A percentile compares a stretch with the other conserved stretches of the same genome.
Conservation (phyloP, 257 asterid species). For the Gardenia jasminoides region DNA sequence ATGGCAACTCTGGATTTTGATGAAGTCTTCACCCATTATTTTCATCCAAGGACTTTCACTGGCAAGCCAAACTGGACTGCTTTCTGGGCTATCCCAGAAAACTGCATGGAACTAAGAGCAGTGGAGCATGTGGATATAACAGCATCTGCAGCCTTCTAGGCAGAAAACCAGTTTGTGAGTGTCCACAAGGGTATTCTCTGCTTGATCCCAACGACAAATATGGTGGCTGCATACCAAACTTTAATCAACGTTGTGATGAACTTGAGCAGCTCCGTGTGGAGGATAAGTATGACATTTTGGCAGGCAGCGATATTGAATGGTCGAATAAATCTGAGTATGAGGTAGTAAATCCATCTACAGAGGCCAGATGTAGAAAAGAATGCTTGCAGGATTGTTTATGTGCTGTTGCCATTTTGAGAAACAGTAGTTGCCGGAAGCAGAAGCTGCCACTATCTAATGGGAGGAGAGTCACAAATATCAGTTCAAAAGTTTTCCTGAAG, state of each 20-base stretch:
- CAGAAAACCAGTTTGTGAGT: constrained; percentile 42
- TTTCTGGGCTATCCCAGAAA: constrained; percentile 25
- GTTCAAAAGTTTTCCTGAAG: constrained; percentile 28
- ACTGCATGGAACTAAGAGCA: constrained; percentile 27
- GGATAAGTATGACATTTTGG: constrained; percentile 14
- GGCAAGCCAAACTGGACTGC: constrained; percentile 32
- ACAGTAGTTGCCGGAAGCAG: constrained; percentile 39
- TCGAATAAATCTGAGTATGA: constrained; percentile 13
- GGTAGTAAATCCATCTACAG: neutral
- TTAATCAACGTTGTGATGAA: constrained; percentile 40
- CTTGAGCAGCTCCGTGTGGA: constrained; percentile 8
- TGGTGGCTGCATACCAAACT: constrained; percentile 43
- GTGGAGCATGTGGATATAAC: constrained; percentile 68
- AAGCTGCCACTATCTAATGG: constrained; percentile 41
- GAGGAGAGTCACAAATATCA: neutral
- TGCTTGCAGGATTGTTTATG: constrained; percentile 52
- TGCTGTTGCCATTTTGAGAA: constrained; percentile 29
- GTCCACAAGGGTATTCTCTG: constrained; percentile 41
- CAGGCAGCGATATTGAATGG: constrained; percentile 26
- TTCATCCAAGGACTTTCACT: constrained; percentile 32
- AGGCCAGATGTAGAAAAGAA: constrained; percentile 25
- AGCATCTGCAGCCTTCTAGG: constrained; percentile 33
- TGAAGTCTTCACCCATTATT: constrained; percentile 45
- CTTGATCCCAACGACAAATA: constrained; percentile 35
- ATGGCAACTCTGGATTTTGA: constrained; percentile 44